Evolutionary conservation across 2,329 filamentous ascomycete genomes (phyloP), one percentile per base, ranked within the genome.

Genomic region (Ascochyta pisi): DNA sequence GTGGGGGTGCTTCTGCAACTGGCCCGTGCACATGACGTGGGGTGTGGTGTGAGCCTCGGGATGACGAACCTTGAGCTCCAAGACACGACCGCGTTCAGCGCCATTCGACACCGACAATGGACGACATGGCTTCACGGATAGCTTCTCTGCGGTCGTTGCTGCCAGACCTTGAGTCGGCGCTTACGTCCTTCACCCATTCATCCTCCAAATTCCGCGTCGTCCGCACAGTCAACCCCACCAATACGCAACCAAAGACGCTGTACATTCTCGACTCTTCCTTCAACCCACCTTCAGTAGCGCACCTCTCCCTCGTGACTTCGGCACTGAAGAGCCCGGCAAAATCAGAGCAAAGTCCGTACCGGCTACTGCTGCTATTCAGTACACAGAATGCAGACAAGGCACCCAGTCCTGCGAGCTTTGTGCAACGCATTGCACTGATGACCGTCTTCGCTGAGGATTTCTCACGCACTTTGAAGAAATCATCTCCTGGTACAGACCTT

Each of bases 401-500:
- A 12, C 82, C 87, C 6, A 86, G 85, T 57, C 88, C 90, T 0
- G 89, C 89, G 0, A 77, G 82, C 3, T 91, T 92, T 63, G 83
- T 84, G 38, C 80, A 89, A 50, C 79, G 90, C 5, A 76, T 94
- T 27, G 81, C 82, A 6, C 86, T 94, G 81, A 92, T 94, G 88
- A 82, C 84, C 22, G 75, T 84, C 0, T 88, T 93, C 62, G 88
- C 86, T 2, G 71, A 77, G 44, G 87, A 89, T 58, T 60, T 85
- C 3, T 69, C 75, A 15, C 60, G 26, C 22, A 61, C 40, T 13
- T 54, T 71, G 9, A 56, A 65, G 26, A 47, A 35, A 2, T 43
- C 39, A 15, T 29, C 50, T 41, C 15, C 53, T 4, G 22, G 55
- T 29, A 34, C 54, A 33, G 42, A 50, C 3, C 26, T 60, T 6